Conservation (phyloP, 345 rosid genomes). For the Bruguiera sexangula region DNA sequence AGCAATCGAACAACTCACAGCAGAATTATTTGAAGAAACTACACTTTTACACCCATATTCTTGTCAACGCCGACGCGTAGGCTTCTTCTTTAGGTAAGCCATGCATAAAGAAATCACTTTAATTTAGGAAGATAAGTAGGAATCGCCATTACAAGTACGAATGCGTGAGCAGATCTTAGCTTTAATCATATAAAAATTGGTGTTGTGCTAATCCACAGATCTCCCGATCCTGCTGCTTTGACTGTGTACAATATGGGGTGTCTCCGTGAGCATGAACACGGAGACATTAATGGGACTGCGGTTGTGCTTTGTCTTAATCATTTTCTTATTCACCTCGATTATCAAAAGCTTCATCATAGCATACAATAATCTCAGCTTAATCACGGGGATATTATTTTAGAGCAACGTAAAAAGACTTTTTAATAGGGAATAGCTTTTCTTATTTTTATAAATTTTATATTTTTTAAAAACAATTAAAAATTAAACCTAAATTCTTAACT, state of each 20-base stretch:
- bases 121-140: conserved; percentile 27
- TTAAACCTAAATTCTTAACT: too few relatives aligned
- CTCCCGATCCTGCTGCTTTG: conserved; percentile 4
- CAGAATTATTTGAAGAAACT: conserved; percentile 2
- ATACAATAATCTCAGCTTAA: too few relatives aligned
- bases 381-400: too few relatives aligned
- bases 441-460: too few relatives aligned
- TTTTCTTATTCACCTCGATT: too few relatives aligned
- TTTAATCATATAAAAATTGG: neutral
- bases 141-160: conserved; percentile 19
- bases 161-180: conserved; percentile 15
- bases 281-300: neutral
- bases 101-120: neutral
- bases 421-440: too few relatives aligned
- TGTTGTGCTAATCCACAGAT: neutral
- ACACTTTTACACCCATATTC: neutral
- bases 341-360: neutral
- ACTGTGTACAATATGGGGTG: neutral
- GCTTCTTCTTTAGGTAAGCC: conserved; percentile 26
- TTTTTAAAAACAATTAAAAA: too few relatives aligned
- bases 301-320: neutral
- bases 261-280: neutral
- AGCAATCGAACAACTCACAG: conserved; percentile 18
- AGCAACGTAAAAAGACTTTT: too few relatives aligned
- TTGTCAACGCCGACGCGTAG: conserved; percentile 28